These are phyloP conservation scores for Neocallimastix lanati DNA, from an alignment of 192 early-diverging fungal genomes.

Conservation along the genomic window DNA sequence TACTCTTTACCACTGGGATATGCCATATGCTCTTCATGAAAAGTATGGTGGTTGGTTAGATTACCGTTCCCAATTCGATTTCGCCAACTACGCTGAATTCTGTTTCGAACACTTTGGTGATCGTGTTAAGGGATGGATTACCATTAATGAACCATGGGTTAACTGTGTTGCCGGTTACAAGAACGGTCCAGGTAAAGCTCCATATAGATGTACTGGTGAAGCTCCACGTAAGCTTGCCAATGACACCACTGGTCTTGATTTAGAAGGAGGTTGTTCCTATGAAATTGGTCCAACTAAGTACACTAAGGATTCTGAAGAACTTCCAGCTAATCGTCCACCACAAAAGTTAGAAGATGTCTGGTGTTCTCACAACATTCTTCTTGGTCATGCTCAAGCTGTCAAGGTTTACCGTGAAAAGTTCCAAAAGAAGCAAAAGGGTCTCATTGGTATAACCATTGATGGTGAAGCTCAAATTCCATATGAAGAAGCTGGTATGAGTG, in stretches of 20 bases:
- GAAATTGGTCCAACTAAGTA: constrained; percentile 4
- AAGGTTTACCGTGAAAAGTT: constrained; percentile 4
- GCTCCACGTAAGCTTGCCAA: background rate
- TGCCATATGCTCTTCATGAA: constrained; percentile 14
- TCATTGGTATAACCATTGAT: constrained; percentile 10
- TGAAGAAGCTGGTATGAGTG: background rate
- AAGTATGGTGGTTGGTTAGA: constrained; percentile 10
- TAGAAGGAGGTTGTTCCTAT: constrained; percentile 4
- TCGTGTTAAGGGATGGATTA: constrained; percentile 23
- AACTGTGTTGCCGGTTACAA: constrained; percentile 8
- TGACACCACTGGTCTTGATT: background rate
- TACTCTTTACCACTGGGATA: constrained; percentile 22
- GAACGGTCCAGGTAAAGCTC: background rate
- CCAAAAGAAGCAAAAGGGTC: constrained; percentile 6
- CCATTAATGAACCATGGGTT: constrained; percentile 18
- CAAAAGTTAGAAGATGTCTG: constrained; percentile 4
- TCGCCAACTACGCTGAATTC: constrained; percentile 13
- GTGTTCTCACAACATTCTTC: constrained; percentile 10
- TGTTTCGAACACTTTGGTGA: constrained; percentile 16
- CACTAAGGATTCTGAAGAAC: background rate
- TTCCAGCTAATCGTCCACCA: constrained; percentile 2
- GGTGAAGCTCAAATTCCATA: background rate
- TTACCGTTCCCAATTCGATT: constrained; percentile 11
- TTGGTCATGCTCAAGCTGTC: constrained; percentile 11
- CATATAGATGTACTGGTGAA: background rate